These are phyloP conservation scores for Melampsora americana DNA, from an alignment of 1,284 basidiomycete genomes.

Conservation along the genomic window DNA sequence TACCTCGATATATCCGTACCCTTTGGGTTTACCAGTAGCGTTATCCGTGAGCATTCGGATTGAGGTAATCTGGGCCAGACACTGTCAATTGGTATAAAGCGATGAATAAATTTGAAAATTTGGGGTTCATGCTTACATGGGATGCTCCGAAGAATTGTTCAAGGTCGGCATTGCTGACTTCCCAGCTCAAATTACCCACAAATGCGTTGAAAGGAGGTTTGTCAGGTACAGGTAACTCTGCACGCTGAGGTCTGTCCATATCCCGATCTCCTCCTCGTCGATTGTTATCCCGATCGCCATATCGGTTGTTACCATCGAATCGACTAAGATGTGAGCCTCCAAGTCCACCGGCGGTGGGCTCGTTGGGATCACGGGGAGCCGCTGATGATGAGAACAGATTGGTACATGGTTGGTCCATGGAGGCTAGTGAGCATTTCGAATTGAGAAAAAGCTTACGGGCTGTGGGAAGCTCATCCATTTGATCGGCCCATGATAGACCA, in stretches of 20 bases:
- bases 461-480: slow-evolving; percentile 82
- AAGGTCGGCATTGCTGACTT: slow-evolving; percentile 78
- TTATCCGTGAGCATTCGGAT: slow-evolving; percentile 89
- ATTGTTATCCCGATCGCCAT: slow-evolving; percentile 29
- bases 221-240: slow-evolving; percentile 91
- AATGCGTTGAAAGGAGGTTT: slow-evolving; percentile 93
- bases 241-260: slow-evolving; percentile 59
- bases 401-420: not conserved
- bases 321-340: slow-evolving; percentile 32
- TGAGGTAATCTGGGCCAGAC: slow-evolving; percentile 64
- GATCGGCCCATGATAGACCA: slow-evolving; percentile 88
- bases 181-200: slow-evolving; percentile 91
- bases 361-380: slow-evolving; percentile 38
- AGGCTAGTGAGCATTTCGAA: not conserved
- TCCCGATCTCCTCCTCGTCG: slow-evolving; percentile 37
- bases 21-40: slow-evolving; percentile 77
- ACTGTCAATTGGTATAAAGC: not conserved
- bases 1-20: slow-evolving; percentile 97
- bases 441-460: slow-evolving; percentile 67
- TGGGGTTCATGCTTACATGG: slow-evolving; percentile 11
- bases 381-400: slow-evolving; percentile 7
- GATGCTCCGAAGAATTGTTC: slow-evolving; percentile 67
- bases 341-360: slow-evolving; percentile 18
- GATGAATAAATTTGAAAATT: not conserved
- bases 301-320: slow-evolving; percentile 27